Evolutionary conservation across 2,329 filamentous ascomycete genomes (phyloP), one percentile per base, ranked within the genome.

Genomic region (Coleophoma cylindrospora): DNA sequence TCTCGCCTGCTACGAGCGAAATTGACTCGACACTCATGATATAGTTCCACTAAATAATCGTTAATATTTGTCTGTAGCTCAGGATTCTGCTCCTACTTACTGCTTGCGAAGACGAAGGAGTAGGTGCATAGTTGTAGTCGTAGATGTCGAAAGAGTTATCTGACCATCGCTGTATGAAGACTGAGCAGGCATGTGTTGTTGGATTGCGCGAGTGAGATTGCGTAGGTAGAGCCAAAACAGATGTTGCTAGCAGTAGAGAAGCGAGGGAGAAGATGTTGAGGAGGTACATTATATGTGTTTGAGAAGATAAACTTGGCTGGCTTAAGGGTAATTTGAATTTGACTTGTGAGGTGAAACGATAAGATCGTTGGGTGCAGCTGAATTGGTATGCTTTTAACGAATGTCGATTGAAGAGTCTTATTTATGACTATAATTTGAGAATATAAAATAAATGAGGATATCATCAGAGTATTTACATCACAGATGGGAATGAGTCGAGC

Each of bases 111-210:
- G 21, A 21, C n/a, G 41, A 44, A 11, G 41, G 41, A 4, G 22
- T 44, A 13, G 41, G 41, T 4, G 41, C 19, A 15, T 32, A 44
- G 27, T 22, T 27, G 32, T 44, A 44, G 15, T 44, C 41, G 22
- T 44, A 44, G 4, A 44, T 44, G 9, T 44, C 41, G n/a, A 44
- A 44, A 17, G 41, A 44, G 11, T 44, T 44, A 33, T 44, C 41
- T 7, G 41, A 44, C 41, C 41, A 44, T 21, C 41, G 41, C n/a
- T 44, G 41, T 21, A 44, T 34, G n/a, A 44, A 44, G n/a, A 44
- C 41, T 17, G 41, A 44, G 41, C 41, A 44, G 27, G 41, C 11
- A 33, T 44, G 41, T 12, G 27, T 13, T 32, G 41, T 15, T 15
- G 22, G 4, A 34, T 19, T 13, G 10, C 41, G 41, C 11, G 21